phyloP scores from a whole-genome alignment of 2,329 filamentous ascomycete genomes.

The Colletotrichum viniferum region DNA sequence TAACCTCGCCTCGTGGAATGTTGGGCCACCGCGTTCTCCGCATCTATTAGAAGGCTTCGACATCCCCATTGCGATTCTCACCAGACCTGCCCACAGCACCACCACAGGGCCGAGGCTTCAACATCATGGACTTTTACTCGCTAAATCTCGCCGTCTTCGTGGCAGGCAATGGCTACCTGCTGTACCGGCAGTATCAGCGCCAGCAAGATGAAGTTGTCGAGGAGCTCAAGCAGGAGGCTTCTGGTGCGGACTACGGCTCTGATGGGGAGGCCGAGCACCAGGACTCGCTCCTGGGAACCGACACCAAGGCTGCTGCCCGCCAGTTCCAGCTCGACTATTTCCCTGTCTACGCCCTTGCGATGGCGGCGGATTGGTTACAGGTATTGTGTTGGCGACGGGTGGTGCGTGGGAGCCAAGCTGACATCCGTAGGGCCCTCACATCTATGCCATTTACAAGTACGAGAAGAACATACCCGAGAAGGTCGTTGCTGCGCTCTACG shows the following conservation, averaged over 20 bases:
- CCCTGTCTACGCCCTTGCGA: conserved; percentile 32
- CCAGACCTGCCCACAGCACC: neutral
- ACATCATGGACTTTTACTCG: conserved; percentile 27
- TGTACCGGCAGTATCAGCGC: conserved; percentile 27
- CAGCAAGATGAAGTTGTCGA: neutral
- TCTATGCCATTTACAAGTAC: conserved; percentile 58
- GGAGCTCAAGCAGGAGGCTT: conserved; percentile 11
- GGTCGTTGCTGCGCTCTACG: conserved; percentile 48
- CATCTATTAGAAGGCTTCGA: neutral
- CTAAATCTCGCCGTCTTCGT: conserved; percentile 27
- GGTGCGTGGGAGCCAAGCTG: neutral
- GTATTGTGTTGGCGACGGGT: conserved; percentile 13
- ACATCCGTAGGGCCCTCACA: conserved; percentile 44
- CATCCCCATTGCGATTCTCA: neutral
- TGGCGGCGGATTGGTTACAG: conserved; percentile 38
- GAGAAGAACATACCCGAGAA: conserved; percentile 50
- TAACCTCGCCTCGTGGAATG: neutral
- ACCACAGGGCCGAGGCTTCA: neutral
- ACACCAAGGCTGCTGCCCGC: conserved; percentile 10
- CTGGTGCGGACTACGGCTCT: conserved; percentile 5
- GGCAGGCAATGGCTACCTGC: conserved; percentile 25
- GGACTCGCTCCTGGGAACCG: neutral
- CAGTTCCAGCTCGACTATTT: conserved; percentile 28
- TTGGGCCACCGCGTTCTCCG: neutral
- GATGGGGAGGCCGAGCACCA: conserved; percentile 12